phyloP scores from a whole-genome alignment of 805 yeast species.

The Torulaspora franciscae region DNA sequence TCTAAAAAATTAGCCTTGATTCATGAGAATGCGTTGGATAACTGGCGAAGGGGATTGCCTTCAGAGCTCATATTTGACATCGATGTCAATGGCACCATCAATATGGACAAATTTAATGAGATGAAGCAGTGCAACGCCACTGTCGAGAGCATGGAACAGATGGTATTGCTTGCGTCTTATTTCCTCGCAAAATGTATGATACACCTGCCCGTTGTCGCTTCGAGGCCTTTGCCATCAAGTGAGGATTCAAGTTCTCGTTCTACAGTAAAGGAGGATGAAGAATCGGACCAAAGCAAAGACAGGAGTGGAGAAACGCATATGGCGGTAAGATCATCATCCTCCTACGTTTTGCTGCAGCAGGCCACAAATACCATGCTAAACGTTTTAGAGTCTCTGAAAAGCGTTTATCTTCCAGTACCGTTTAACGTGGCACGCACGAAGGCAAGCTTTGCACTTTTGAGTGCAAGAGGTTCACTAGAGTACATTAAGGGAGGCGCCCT shows the following conservation, averaged over 20 bases:
- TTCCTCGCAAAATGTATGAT: conserved; percentile 59
- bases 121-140: conserved; percentile 25
- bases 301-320: conserved; percentile 5
- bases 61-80: conserved; percentile 54
- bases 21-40: conserved; percentile 66
- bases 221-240: conserved; percentile 33
- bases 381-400: conserved; percentile 43
- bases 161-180: conserved; percentile 53
- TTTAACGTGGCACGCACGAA: conserved; percentile 57
- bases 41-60: conserved; percentile 75
- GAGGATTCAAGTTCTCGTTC: conserved; percentile 4
- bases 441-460: conserved; percentile 57
- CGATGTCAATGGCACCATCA: conserved; percentile 48
- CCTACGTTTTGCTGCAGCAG: conserved; percentile 65
- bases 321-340: conserved; percentile 42
- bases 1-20: conserved; percentile 31
- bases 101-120: conserved; percentile 22
- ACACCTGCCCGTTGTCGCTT: conserved; percentile 57
- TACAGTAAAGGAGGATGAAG: conserved; percentile 12
- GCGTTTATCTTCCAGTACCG: conserved; percentile 55
- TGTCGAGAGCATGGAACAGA: conserved; percentile 40
- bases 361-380: conserved; percentile 57
- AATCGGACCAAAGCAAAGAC: neutral
- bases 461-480: conserved; percentile 73
- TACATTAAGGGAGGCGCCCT: conserved; percentile 80